phyloP scores from a whole-genome alignment of 495 filamentous ascomycete genomes.

The Xylaria sp. region DNA sequence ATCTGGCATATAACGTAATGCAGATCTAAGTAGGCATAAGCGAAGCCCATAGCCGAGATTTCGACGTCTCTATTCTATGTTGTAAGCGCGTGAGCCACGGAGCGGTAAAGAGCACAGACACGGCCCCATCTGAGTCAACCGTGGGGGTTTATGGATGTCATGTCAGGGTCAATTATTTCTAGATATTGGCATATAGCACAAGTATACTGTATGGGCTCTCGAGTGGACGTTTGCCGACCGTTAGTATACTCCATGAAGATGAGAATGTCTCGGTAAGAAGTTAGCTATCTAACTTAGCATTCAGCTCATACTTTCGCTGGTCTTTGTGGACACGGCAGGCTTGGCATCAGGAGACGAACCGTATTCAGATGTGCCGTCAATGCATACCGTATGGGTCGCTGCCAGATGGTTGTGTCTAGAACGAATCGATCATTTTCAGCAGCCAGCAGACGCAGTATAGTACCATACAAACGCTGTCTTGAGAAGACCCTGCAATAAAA shows the following conservation, averaged over 20 bases:
- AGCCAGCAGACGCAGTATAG: neutral
- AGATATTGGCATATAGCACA: too few species aligned
- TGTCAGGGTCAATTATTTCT: neutral
- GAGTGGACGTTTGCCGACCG: neutral
- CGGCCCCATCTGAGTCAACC: neutral
- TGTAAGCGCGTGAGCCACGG: neutral
- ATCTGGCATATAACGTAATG: neutral
- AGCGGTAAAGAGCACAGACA: constrained; percentile 14
- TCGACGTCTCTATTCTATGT: neutral
- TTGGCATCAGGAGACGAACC: neutral
- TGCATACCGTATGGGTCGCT: neutral
- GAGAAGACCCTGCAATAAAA: neutral
- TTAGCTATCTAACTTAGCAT: neutral
- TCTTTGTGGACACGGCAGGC: neutral
- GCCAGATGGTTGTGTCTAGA: neutral
- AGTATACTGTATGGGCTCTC: neutral
- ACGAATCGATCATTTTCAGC: neutral
- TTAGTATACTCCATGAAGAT: neutral
- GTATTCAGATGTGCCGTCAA: neutral
- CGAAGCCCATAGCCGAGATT: neutral
- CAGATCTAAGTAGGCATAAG: neutral
- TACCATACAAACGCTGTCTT: neutral
- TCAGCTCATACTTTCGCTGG: neutral
- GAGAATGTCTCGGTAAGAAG: neutral
- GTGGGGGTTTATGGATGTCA: neutral